A percentile compares a stretch with the other conserved stretches of the same genome.
phyloP scores from a whole-genome alignment of 73 alveolate genomes.

The Paramecium biaurelia region DNA sequence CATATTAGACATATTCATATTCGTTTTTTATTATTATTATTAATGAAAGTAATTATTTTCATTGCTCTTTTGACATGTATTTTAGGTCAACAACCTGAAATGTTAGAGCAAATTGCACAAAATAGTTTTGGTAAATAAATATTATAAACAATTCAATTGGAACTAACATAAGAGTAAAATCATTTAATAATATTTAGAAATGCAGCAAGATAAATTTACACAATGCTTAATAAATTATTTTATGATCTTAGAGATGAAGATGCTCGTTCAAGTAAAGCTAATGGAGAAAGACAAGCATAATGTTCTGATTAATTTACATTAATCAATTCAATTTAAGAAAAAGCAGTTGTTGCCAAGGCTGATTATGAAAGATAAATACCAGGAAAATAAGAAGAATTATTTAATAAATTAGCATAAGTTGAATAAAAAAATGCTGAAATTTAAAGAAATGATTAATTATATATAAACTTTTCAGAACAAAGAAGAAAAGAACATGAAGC shows the following conservation, averaged over 20 bases:
- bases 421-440: conserved; percentile 22
- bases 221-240: not conserved
- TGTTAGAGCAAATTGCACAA: not conserved
- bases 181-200: not conserved
- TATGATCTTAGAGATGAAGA: conserved; percentile 45
- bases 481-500: conserved; percentile 23
- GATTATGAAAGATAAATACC: conserved; percentile 47
- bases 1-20: too few relatives aligned
- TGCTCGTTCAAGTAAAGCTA: conserved; percentile 5
- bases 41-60: not conserved
- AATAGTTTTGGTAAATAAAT: conserved; percentile 18
- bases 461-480: not conserved
- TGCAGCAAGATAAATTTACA: conserved; percentile 22
- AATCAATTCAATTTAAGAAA: not conserved
- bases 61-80: not conserved
- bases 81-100: not conserved
- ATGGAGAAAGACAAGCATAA: conserved; percentile 38
- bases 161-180: not conserved
- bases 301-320: not conserved
- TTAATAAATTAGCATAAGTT: not conserved
- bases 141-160: conserved; percentile 10
- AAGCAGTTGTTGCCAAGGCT: not conserved
- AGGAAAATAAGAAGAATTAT: conserved; percentile 18
- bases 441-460: not conserved
- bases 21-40: not conserved